These are phyloP conservation scores for Erythrobasidium hasegawianum DNA, from an alignment of 1,284 basidiomycete species.

Conservation along the genomic window DNA sequence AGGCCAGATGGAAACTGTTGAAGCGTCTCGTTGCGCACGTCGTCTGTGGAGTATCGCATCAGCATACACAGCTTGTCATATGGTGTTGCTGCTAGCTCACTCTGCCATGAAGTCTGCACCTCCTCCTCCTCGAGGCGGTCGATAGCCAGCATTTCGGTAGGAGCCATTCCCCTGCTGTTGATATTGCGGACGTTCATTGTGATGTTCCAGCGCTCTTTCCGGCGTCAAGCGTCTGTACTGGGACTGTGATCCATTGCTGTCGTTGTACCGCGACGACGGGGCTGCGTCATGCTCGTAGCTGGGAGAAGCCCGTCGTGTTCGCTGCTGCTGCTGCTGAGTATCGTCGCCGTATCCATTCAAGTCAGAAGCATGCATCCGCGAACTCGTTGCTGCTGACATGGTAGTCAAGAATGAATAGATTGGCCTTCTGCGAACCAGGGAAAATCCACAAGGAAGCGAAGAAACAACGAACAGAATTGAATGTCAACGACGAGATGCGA, in stretches of 20 bases:
- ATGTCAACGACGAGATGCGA: too few species aligned
- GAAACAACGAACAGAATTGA: too few species aligned
- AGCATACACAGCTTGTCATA: neutral
- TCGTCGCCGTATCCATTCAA: slow-evolving; percentile 22
- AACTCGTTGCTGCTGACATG: neutral
- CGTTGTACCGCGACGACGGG: slow-evolving; percentile 9
- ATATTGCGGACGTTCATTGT: slow-evolving; percentile 10
- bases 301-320: slow-evolving; percentile 34
- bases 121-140: slow-evolving; percentile 11
- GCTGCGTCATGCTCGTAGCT: slow-evolving; percentile 33
- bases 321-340: too few species aligned
- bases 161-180: too few species aligned
- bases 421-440: too few species aligned
- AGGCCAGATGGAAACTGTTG: slow-evolving; percentile 72
- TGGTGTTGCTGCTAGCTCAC: slow-evolving; percentile 35
- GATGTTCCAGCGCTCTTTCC: slow-evolving; percentile 23
- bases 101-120: slow-evolving; percentile 41
- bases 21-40: slow-evolving; percentile 64
- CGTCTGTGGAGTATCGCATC: slow-evolving; percentile 61
- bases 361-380: slow-evolving; percentile 10
- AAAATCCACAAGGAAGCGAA: too few species aligned
- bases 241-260: neutral
- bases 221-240: slow-evolving; percentile 28
- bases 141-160: neutral
- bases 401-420: too few species aligned